Evolutionary conservation across 2,329 filamentous ascomycete species (phyloP).

Genomic region (Ascocoryne sarcoides): DNA sequence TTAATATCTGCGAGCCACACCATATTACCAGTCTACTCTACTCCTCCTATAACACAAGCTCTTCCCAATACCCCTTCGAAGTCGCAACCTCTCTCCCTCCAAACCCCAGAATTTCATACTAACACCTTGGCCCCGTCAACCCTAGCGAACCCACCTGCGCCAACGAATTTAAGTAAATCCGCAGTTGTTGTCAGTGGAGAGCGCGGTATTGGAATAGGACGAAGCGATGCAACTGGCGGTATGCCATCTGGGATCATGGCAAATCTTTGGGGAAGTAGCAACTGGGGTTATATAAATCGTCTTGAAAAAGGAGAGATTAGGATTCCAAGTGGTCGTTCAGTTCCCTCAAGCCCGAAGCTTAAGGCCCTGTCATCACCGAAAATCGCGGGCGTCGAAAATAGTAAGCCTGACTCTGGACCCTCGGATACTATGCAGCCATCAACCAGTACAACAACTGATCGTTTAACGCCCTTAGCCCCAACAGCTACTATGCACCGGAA

Average conservation of each 20-base stretch:
- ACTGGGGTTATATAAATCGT: constrained; percentile 64
- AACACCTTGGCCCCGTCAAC: constrained; percentile 74
- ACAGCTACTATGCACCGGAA: constrained; percentile 20
- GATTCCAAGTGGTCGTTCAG: constrained; percentile 14
- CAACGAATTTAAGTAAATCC: constrained; percentile 78
- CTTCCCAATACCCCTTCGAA: constrained; percentile 24
- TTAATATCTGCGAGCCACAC: constrained; percentile 79
- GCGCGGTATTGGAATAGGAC: constrained; percentile 55
- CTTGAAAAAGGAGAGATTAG: constrained; percentile 46
- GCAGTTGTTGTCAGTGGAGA: constrained; percentile 78
- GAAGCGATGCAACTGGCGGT: constrained; percentile 51
- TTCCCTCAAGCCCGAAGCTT: constrained; percentile 19
- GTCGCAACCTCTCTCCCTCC: constrained; percentile 29
- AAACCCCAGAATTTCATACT: constrained; percentile 36
- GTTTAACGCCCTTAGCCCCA: constrained; percentile 9
- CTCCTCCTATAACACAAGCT: constrained; percentile 24
- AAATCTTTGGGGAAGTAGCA: constrained; percentile 86
- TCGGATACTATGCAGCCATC: constrained; percentile 13
- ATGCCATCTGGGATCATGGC: constrained; percentile 82
- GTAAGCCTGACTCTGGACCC: constrained; percentile 19
- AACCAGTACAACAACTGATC: constrained; percentile 20
- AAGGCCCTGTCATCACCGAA: constrained; percentile 21
- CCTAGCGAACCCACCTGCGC: constrained; percentile 70
- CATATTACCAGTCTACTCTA: constrained; percentile 57
- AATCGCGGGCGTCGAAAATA: constrained; percentile 21